Percentiles rank a stretch among this genome's conserved stretches.
Evolutionary conservation across 768 basidiomycete species (phyloP).

Genomic region (Leccinum rimulosum): DNA sequence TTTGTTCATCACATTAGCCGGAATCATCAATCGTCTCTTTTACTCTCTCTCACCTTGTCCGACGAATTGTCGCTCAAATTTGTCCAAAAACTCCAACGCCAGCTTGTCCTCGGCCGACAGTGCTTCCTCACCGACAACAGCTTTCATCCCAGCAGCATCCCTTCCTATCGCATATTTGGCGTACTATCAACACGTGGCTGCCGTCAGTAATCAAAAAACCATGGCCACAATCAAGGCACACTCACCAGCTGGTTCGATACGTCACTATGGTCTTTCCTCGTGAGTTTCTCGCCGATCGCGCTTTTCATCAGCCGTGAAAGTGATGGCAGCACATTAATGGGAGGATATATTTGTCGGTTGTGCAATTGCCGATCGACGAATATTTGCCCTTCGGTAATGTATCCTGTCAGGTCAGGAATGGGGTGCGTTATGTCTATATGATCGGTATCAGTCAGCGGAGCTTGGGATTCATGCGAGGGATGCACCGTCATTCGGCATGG

Average conservation of each 20-base stretch:
- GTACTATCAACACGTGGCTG: conserved; percentile 58
- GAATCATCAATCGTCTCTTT: accelerated
- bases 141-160: conserved; percentile 98
- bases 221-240: conserved; percentile 26
- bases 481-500: conserved; percentile 99
- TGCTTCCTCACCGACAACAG: conserved; percentile 98
- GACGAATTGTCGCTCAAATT: conserved; percentile 97
- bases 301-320: conserved; percentile 99
- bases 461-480: conserved; percentile 19
- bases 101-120: conserved; percentile 93
- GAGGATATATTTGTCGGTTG: conserved; percentile 97
- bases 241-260: conserved; percentile 97
- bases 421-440: conserved; percentile 97
- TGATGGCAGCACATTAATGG: conserved; percentile 98
- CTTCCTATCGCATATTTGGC: conserved; percentile 98
- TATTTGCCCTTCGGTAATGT: conserved; percentile 99
- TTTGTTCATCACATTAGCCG: conserved; percentile 28
- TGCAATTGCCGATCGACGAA: conserved; percentile 96
- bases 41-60: conserved; percentile 74
- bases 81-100: conserved; percentile 94
- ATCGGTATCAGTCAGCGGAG: conserved; percentile 26
- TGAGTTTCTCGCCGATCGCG: conserved; percentile 96
- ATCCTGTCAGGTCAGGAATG: conserved; percentile 98
- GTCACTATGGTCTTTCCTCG: conserved; percentile 97
- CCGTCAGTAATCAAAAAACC: conserved; percentile 13